Evolutionary conservation across 352 stramenopile genomes (phyloP).

Genomic region (Globisporangium splendens): DNA sequence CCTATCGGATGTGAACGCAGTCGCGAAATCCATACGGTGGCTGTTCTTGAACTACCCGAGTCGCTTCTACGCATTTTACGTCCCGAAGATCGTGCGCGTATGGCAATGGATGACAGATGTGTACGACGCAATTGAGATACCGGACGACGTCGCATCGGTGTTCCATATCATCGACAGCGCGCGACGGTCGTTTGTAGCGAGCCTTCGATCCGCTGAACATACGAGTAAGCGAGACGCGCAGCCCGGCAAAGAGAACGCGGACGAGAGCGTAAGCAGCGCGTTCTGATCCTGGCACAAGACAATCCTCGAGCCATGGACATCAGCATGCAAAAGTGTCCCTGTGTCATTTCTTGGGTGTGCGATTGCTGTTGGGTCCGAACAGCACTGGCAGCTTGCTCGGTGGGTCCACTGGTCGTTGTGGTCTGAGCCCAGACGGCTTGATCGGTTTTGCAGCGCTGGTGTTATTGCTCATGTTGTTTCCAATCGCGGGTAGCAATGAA

Average conservation of each 20-base stretch:
- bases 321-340: neutral
- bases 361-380: neutral
- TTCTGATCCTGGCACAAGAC: neutral
- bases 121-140: slow-evolving; percentile 3
- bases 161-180: slow-evolving; percentile 15
- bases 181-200: slow-evolving; percentile 2
- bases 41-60: slow-evolving; percentile 13
- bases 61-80: slow-evolving; percentile 19
- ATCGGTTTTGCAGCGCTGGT: neutral
- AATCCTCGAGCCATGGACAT: neutral
- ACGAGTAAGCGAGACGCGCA: neutral
- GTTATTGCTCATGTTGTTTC: slow-evolving; percentile 1
- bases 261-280: neutral
- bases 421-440: slow-evolving; percentile 3
- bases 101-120: neutral
- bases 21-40: neutral
- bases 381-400: slow-evolving; percentile 10
- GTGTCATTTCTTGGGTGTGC: slow-evolving; percentile 3
- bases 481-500: slow-evolving; percentile 5
- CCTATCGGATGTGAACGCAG: neutral
- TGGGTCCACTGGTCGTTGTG: slow-evolving; percentile 2
- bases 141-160: slow-evolving; percentile 14
- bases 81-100: slow-evolving; percentile 4
- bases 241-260: neutral
- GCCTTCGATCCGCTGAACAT: neutral